A percentile compares a stretch with the other conserved stretches of the same genome.
Evolutionary conservation across 371 early-diverging fungal species (phyloP).

Genomic region (Dipsacomyces acuminosporus): DNA sequence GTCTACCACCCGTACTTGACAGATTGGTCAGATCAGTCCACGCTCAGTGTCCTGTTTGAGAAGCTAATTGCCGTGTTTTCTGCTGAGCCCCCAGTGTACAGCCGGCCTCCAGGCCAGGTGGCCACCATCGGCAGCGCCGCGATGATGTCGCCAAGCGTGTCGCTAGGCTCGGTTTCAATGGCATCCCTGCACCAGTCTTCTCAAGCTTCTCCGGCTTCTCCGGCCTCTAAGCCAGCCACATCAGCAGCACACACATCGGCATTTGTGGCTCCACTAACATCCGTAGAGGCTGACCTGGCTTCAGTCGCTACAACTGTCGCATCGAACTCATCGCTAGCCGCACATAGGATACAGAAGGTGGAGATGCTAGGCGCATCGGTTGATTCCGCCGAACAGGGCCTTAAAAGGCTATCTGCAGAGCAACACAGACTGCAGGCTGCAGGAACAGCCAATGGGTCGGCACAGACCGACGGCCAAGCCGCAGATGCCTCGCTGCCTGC

Average conservation of each 20-base stretch:
- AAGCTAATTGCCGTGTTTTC: slow-evolving; percentile 42
- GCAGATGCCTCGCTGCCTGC: background rate
- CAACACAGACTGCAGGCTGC: background rate
- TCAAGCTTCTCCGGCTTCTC: background rate
- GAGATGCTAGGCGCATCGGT: slow-evolving; percentile 7
- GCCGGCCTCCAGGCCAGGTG: slow-evolving; percentile 28
- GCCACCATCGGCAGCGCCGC: slow-evolving; percentile 7
- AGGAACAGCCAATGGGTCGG: too few species aligned
- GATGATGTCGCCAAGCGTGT: slow-evolving; percentile 2
- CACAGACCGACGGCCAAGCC: too few species aligned
- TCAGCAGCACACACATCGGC: slow-evolving; percentile 12
- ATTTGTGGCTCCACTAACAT: slow-evolving; percentile 17
- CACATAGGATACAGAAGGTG: background rate
- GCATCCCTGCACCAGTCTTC: slow-evolving; percentile 18
- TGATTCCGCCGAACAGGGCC: slow-evolving; percentile 13
- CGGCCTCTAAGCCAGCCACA: background rate
- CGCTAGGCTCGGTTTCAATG: slow-evolving; percentile 21
- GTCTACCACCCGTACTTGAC: slow-evolving; percentile 79
- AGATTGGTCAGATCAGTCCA: slow-evolving; percentile 51
- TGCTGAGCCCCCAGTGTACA: slow-evolving; percentile 47
- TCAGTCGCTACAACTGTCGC: background rate
- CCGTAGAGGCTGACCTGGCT: slow-evolving; percentile 19
- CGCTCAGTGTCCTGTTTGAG: slow-evolving; percentile 33
- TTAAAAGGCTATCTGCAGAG: slow-evolving; percentile 5
- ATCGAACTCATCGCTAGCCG: background rate